Evolutionary conservation across 2,329 filamentous ascomycete genomes (phyloP).

Genomic region (Madurella fahalii): DNA sequence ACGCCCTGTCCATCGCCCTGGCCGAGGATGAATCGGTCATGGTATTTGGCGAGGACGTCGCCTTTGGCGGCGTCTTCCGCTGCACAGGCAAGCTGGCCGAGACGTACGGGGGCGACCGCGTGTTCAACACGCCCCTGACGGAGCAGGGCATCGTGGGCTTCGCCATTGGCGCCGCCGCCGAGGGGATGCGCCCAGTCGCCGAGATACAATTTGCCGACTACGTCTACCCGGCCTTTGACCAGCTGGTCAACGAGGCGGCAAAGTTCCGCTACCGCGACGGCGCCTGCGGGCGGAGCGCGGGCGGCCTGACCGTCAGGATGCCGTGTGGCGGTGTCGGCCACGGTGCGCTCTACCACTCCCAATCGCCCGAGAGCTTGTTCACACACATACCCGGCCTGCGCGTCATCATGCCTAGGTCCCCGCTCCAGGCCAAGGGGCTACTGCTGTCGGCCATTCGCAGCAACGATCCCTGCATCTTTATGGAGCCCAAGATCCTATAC

Average conservation of each 20-base stretch:
- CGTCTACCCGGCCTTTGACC: constrained; percentile 87
- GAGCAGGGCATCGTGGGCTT: constrained; percentile 96
- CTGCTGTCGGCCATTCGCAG: constrained; percentile 70
- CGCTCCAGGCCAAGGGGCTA: constrained; percentile 83
- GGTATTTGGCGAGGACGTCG: constrained; percentile 94
- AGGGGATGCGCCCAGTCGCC: constrained; percentile 88
- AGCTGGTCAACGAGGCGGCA: constrained; percentile 88
- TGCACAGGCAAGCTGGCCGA: constrained; percentile 88
- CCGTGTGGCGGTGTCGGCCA: constrained; percentile 86
- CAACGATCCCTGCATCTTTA: constrained; percentile 86
- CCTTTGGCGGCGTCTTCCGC: constrained; percentile 93
- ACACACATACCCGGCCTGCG: constrained; percentile 80
- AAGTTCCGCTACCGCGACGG: constrained; percentile 80
- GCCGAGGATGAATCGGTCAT: constrained; percentile 80
- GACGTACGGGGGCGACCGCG: constrained; percentile 79
- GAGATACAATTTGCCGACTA: constrained; percentile 98
- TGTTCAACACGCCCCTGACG: constrained; percentile 93
- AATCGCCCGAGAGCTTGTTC: constrained; percentile 85
- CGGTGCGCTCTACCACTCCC: constrained; percentile 81
- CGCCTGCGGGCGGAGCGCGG: constrained; percentile 54
- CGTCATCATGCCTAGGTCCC: constrained; percentile 82
- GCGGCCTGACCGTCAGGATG: constrained; percentile 84
- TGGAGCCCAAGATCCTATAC: constrained; percentile 93
- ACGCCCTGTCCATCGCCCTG: constrained; percentile 78
- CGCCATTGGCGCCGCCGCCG: constrained; percentile 81